phyloP scores from a whole-genome alignment of 2,329 filamentous ascomycete genomes.

The Alternaria gansuensis region DNA sequence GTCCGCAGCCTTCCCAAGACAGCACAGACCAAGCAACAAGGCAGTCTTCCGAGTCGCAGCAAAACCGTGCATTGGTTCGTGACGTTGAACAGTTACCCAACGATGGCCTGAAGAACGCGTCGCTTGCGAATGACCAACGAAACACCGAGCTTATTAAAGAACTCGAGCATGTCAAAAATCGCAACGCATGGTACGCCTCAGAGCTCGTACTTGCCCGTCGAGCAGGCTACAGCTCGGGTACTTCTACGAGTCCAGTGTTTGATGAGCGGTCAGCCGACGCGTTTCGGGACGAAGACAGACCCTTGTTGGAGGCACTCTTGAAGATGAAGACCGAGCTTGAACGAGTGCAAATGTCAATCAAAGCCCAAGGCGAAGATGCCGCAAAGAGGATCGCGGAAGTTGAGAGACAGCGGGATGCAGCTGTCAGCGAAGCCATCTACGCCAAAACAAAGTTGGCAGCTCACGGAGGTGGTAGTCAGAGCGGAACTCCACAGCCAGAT shows the following conservation, averaged over 20 bases:
- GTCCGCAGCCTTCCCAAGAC: slow-evolving; percentile 71
- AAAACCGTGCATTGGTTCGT: slow-evolving; percentile 42
- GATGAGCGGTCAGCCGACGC: slow-evolving; percentile 80
- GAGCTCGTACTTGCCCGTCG: slow-evolving; percentile 92
- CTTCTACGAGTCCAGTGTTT: slow-evolving; percentile 73
- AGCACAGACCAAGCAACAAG: slow-evolving; percentile 47
- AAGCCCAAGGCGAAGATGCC: slow-evolving; percentile 84
- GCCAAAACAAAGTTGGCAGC: slow-evolving; percentile 92
- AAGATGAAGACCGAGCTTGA: slow-evolving; percentile 89
- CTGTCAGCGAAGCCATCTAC: slow-evolving; percentile 94
- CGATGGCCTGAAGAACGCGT: slow-evolving; percentile 68
- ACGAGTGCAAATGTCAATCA: slow-evolving; percentile 88
- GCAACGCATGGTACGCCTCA: slow-evolving; percentile 96
- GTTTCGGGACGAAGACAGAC: slow-evolving; percentile 90
- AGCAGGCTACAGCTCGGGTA: slow-evolving; percentile 80
- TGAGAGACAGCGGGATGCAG: slow-evolving; percentile 91
- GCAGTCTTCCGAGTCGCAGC: slow-evolving; percentile 45
- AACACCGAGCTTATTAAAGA: slow-evolving; percentile 84
- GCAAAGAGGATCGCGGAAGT: slow-evolving; percentile 91
- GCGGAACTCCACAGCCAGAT: slow-evolving; percentile 64
- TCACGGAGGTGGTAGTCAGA: slow-evolving; percentile 72
- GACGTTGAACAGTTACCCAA: slow-evolving; percentile 58
- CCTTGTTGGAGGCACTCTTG: slow-evolving; percentile 88
- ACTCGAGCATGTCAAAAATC: slow-evolving; percentile 81
- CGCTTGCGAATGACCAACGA: slow-evolving; percentile 67